Evolutionary conservation across 2,329 filamentous ascomycete species (phyloP), one percentile per base, ranked within the genome.

Genomic region (Neoarthrinium moseri): DNA sequence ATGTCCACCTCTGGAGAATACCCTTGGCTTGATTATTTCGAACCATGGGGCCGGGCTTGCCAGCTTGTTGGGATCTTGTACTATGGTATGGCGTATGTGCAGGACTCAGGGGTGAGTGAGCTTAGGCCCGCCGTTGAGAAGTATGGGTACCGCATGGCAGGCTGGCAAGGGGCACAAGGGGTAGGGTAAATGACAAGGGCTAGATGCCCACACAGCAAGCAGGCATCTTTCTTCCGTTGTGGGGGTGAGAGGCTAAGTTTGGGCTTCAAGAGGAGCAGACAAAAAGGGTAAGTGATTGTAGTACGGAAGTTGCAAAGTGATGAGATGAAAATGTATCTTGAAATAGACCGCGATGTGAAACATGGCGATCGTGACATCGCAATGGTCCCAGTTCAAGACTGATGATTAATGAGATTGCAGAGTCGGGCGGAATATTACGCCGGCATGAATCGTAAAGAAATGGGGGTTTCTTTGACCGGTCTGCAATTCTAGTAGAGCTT

Each of bases 261-360:
- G 33, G 22, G 37, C 26, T 38, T 38, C 20, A 22, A 23, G 22
- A n/a, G 22, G 24, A 26, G 23, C 15, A 15, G 10, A 12, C 37
- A 18, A 40, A 40, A 40, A 29, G 24, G 37, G 37, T 29, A 40
- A 40, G 23, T 29, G 37, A 40, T 40, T 29, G 37, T 40, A 23
- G 6, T 40, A 17, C 22, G 13, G n/a, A 24, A 26, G 22, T 23
- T 18, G 22, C 37, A 15, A 13, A 12, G 11, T 18, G 18, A 15
- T 40, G n/a, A 17, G 22, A 21, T 29, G 6, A 15, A 22, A 21
- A 29, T 30, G 10, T 40, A 23, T 12, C 21, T 27, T n/a, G 22
- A 29, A 40, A 40, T 30, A 17, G 21, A 29, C 22, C 17, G 15
- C 24, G 21, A 40, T n/a, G 20, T 40, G 17, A 15, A 29, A 29